Base-by-base conservation (phyloP, 1,284 basidiomycete species). In the Leccinum pallidistipes region DNA sequence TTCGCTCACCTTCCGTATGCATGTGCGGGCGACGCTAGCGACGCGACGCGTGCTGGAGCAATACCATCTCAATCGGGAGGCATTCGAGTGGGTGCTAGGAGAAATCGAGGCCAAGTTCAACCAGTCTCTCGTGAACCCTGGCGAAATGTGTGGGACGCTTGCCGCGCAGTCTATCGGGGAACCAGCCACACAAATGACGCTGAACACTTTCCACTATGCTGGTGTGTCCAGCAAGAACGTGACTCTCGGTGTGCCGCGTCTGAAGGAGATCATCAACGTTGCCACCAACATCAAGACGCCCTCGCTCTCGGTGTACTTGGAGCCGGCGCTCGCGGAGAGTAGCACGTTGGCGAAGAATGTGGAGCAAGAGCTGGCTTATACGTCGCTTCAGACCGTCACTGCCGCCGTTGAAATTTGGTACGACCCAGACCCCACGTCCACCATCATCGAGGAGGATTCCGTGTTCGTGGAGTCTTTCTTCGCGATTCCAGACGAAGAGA, bases 401-500 rank as follows among this genome's bases (percentile, higher is more conserved):
- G 90, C 94, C 4, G 93, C 94, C 1, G 95, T 98, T 29, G 96
- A 99, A 76, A 98, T 99, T 68, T 97, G 95, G 87, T 99, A 98
- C 74, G 97, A 99, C 74, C 97, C 97, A 0, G 90, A 98, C 71
- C 92, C 95, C 27, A 88, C 85, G 18, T 87, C 91, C 0, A 99
- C 97, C 10, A 90, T 96, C 72, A 98, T 99, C 74, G 95, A 97
- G 68, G 97, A 98, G 71, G 97, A 99, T 77, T 81, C 86, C 55
- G 88, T 97, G 57, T 99, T 99, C 73, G 97, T 99, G 58, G 95
- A 98, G 71, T 95, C 96, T 0, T 98, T 98, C 92, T 99, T 99
- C 75, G 96, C 96, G 60, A 98, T 99, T 76, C 97, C 97, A 9
- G 97, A 99, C 72, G 95, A 98, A 72, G 94, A 97, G 62, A 91